phyloP scores from a whole-genome alignment of 2,329 filamentous ascomycete genomes.

The Allantophomopsis lycopodina region DNA sequence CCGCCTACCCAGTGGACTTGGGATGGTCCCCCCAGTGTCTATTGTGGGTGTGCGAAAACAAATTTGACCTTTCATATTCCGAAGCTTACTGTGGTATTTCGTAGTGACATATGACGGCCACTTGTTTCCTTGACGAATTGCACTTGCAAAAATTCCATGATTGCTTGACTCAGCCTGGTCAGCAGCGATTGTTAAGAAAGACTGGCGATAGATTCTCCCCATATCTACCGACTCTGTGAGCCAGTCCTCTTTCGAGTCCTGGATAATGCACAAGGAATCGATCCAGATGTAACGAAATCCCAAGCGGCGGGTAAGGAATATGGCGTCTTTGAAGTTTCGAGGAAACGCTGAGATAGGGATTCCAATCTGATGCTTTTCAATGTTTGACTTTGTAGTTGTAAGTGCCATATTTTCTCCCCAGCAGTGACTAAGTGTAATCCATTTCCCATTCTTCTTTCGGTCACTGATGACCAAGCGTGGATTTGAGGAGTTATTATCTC shows the following conservation, averaged over 20 bases:
- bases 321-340: conserved; percentile 10
- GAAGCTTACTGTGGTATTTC: neutral
- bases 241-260: conserved; percentile 7
- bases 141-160: neutral
- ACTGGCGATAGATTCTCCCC: conserved; percentile 6
- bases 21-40: neutral
- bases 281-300: conserved; percentile 9
- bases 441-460: neutral
- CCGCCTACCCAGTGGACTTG: neutral
- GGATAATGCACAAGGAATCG: conserved; percentile 10
- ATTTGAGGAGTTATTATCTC: neutral
- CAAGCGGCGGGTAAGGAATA: conserved; percentile 2
- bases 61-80: neutral
- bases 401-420: conserved; percentile 6
- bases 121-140: neutral
- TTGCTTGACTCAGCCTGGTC: conserved; percentile 1
- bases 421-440: conserved; percentile 9
- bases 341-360: conserved; percentile 3
- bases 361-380: conserved; percentile 1
- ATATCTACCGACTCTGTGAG: conserved; percentile 6
- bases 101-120: neutral
- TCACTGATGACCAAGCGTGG: neutral
- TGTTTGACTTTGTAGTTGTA: conserved; percentile 2
- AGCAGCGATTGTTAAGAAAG: conserved; percentile 6
- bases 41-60: neutral